A percentile compares a stretch with the other conserved stretches of the same genome.
Evolutionary conservation across 2,329 filamentous ascomycete genomes (phyloP).

Genomic region (Trichocomaceae sp.): DNA sequence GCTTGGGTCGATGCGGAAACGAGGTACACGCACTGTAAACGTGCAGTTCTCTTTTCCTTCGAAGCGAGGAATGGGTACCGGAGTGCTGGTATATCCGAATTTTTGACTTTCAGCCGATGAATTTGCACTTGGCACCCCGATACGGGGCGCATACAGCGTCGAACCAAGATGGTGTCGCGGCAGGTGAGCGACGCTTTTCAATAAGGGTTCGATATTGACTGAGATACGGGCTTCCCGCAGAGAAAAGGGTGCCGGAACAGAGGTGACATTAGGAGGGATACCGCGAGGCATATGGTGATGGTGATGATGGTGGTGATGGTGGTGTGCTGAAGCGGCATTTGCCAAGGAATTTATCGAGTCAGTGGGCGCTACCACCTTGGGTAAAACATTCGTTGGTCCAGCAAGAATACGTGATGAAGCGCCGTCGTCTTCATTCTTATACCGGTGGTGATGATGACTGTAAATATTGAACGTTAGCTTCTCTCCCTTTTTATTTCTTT

Average conservation of each 20-base stretch:
- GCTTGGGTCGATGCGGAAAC: conserved; percentile 62
- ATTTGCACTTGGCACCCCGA: conserved; percentile 45
- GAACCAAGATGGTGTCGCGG: conserved; percentile 78
- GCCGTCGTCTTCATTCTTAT: conserved; percentile 46
- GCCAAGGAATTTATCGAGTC: conserved; percentile 18
- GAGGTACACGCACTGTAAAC: conserved; percentile 78
- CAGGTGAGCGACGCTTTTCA: conserved; percentile 63
- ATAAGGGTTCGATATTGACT: conserved; percentile 61
- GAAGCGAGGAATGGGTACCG: conserved; percentile 69
- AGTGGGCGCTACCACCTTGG: conserved; percentile 24
- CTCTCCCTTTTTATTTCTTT: too few species aligned
- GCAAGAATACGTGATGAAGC: conserved; percentile 19
- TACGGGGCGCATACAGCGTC: conserved; percentile 67
- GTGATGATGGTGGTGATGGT: conserved; percentile 42
- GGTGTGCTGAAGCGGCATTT: conserved; percentile 21
- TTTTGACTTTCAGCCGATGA: conserved; percentile 44
- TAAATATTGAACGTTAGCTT: conserved; percentile 7
- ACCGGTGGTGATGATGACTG: conserved; percentile 50
- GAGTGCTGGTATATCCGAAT: conserved; percentile 54
- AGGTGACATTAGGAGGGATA: conserved; percentile 17
- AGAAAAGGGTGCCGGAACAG: conserved; percentile 24
- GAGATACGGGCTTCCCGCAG: conserved; percentile 57
- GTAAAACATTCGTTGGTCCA: conserved; percentile 23
- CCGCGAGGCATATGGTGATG: conserved; percentile 35
- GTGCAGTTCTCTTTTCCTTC: conserved; percentile 80